Percentiles rank a stretch among this genome's conserved stretches.
These are phyloP conservation scores for Kodamaea ohmeri DNA, from an alignment of 1,139 yeast species.

Conservation along the genomic window DNA sequence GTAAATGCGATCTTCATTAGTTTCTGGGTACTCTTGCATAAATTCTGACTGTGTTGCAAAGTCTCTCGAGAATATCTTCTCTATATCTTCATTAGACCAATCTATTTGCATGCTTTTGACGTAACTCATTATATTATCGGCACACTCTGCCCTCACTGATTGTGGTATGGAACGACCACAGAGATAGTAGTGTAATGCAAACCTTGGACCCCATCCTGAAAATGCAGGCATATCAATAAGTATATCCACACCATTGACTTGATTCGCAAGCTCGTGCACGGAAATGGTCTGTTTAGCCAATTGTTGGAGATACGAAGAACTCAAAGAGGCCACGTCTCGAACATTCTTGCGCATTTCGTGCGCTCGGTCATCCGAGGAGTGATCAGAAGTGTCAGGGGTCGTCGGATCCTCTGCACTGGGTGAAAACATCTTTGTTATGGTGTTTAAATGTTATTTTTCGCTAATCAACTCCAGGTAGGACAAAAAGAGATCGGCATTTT, in stretches of 20 bases:
- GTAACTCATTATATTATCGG: constrained; percentile 16
- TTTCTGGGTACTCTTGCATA: background rate
- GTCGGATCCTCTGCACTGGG: constrained; percentile 11
- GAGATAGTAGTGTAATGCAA: background rate
- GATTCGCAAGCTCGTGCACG: background rate
- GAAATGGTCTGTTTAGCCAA: constrained; percentile 2
- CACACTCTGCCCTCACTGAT: constrained; percentile 14
- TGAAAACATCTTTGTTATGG: constrained; percentile 12
- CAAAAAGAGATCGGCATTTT: background rate
- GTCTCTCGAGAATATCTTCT: background rate
- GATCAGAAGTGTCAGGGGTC: constrained; percentile 19
- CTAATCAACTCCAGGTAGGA: background rate
- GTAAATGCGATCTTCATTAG: background rate
- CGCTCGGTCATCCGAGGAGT: constrained; percentile 15
- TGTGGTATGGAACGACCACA: constrained; percentile 7
- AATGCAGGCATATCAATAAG: background rate
- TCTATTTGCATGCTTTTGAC: constrained; percentile 5
- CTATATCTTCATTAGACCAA: constrained; percentile 3
- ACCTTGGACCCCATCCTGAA: constrained; percentile 2
- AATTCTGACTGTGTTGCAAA: background rate
- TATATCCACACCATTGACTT: background rate
- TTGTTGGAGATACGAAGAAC: background rate
- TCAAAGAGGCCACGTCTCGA: background rate
- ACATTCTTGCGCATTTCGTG: background rate
- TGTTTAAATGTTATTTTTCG: background rate